Evolutionary conservation across 768 basidiomycete genomes (phyloP), one percentile per base, ranked within the genome.

Genomic region (Chiua virens): DNA sequence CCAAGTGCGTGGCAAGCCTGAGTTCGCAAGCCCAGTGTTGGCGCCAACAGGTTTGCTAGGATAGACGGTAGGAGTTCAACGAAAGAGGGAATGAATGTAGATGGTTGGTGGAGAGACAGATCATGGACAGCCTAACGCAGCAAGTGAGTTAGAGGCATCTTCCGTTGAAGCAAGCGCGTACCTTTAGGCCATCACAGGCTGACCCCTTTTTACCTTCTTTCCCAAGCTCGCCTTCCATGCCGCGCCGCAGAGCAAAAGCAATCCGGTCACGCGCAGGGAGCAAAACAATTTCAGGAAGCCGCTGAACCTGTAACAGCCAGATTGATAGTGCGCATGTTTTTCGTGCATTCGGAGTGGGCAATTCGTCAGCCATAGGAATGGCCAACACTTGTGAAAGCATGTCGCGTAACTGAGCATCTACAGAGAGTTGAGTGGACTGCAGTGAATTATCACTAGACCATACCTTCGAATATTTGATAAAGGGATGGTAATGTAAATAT

Each of bases 121-220:
- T 90, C 86, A 54, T 87, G 82, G 27, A 91, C 76, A 5, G 88
- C 89, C 89, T 90, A 48, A 11, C 39, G 40, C n/a, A 13, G 45
- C 11, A n/a, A 46, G 42, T 61, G 28, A 57, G 65, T 36, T 7
- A 53, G 44, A 27, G 42, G 46, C 40, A 25, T 39, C 15, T 49
- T 39, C 23, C 23, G 37, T 49, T 42, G 54, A 47, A 54, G 22
- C 30, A 34, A 37, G 38, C 17, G 64, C 69, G 58, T 63, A 86
- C 90, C 79, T 85, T 89, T 41, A 91, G 75, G 20, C 87, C 88
- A 65, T 93, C 90, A 30, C 79, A 86, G 2, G 76, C 79, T 5
- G 90, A 82, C 0, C 91, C 91, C 61, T 90, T 92, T 74, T 92
- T 92, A 10, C 91, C 91, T 65, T 93, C 91, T 64, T 89, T 89